Percentiles rank a stretch among this genome's conserved stretches.
These are phyloP conservation scores for Telfairia occidentalis DNA, from an alignment of 331 rosid genomes.

Conservation along the genomic window DNA sequence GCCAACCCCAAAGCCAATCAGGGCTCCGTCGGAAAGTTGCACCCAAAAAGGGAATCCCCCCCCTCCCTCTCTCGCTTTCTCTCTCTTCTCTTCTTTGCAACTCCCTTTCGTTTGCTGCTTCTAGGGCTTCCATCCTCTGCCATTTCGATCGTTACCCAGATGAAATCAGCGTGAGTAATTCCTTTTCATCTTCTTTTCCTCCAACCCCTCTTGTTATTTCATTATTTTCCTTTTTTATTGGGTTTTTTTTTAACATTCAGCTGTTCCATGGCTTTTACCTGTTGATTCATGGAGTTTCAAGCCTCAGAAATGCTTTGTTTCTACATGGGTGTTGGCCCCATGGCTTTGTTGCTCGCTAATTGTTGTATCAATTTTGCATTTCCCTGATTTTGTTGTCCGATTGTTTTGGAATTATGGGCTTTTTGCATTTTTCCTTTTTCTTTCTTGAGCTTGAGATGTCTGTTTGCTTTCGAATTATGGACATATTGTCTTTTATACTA, in stretches of 20 bases:
- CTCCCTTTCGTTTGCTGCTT: slow-evolving; percentile 27
- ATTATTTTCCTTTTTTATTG: neutral
- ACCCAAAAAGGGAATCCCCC: slow-evolving; percentile 28
- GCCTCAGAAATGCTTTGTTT: neutral
- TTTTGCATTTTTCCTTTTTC: neutral
- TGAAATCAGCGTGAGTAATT: slow-evolving; percentile 7
- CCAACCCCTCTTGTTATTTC: neutral
- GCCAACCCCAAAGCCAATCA: slow-evolving; percentile 30
- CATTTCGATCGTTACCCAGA: slow-evolving; percentile 12
- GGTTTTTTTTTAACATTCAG: slow-evolving; percentile 5
- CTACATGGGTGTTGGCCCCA: neutral
- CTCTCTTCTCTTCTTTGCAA: slow-evolving; percentile 26
- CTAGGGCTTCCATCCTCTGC: slow-evolving; percentile 23
- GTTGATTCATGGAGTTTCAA: neutral
- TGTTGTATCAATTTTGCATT: slow-evolving; percentile 3
- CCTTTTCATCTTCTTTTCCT: neutral
- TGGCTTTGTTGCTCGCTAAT: neutral
- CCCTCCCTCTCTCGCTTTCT: slow-evolving; percentile 11
- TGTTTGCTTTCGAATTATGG: neutral
- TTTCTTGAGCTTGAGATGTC: neutral
- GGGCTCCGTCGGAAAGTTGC: slow-evolving; percentile 66
- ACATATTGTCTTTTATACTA: neutral
- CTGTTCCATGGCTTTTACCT: neutral
- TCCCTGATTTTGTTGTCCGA: neutral
- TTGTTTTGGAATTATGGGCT: neutral